These are phyloP conservation scores for Rhynchosporium agropyri DNA, from an alignment of 2,329 filamentous ascomycete species.

Conservation along the genomic window DNA sequence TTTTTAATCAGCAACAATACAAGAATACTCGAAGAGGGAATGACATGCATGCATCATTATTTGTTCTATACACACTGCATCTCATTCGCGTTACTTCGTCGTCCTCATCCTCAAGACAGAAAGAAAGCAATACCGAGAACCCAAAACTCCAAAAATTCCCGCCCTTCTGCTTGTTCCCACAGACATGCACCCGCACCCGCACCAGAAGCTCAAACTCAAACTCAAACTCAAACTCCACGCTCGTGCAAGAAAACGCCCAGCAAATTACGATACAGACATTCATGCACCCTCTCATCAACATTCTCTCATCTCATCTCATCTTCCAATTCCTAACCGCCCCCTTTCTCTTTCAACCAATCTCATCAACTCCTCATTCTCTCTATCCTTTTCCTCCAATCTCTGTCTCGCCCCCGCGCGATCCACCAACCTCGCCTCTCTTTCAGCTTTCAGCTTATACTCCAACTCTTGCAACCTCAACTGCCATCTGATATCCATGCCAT, in stretches of 20 bases:
- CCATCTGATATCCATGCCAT: conserved; percentile 70
- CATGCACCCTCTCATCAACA: background rate
- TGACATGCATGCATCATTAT: too few species aligned
- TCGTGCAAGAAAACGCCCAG: background rate
- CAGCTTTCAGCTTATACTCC: conserved; percentile 85
- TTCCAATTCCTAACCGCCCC: conserved; percentile 29
- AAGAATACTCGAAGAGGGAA: too few species aligned
- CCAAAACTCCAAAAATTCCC: background rate
- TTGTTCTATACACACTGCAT: too few species aligned
- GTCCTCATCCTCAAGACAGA: too few species aligned
- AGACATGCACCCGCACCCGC: background rate
- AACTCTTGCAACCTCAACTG: conserved; percentile 83
- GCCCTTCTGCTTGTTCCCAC: background rate
- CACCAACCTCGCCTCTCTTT: conserved; percentile 81
- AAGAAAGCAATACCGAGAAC: too few species aligned
- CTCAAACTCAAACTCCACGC: conserved; percentile 10
- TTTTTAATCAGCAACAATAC: too few species aligned
- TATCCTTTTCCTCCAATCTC: conserved; percentile 73
- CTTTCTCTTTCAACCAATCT: conserved; percentile 55
- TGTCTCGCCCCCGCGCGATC: conserved; percentile 84
- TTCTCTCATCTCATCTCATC: background rate
- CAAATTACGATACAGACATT: background rate
- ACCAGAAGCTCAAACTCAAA: background rate
- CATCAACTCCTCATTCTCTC: conserved; percentile 72
- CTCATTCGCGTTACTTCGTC: too few species aligned